Conservation (phyloP, 805 yeast genomes). For the Candida insectalens region DNA sequence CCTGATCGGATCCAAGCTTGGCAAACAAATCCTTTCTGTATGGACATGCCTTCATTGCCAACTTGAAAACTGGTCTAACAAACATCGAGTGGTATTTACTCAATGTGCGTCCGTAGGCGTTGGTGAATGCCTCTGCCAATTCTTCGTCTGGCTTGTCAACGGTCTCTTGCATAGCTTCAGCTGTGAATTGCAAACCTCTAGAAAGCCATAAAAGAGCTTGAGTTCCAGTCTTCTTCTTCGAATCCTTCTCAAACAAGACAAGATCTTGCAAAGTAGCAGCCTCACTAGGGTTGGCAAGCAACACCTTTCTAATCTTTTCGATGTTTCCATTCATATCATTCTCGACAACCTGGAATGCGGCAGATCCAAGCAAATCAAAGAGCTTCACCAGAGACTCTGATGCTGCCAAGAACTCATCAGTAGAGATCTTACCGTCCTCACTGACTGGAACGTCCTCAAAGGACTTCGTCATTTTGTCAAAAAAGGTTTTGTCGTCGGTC, state of each 20-base stretch:
- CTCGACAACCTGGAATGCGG: conserved; percentile 80
- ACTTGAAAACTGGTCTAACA: conserved; percentile 77
- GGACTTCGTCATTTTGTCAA: conserved; percentile 66
- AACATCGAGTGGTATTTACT: conserved; percentile 74
- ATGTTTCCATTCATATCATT: conserved; percentile 85
- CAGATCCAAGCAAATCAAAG: conserved; percentile 75
- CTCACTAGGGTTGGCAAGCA: conserved; percentile 52
- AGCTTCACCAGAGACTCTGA: conserved; percentile 74
- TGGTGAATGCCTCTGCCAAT: conserved; percentile 68
- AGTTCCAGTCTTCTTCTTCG: conserved; percentile 63
- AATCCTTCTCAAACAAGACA: conserved; percentile 60
- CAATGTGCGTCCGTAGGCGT: conserved; percentile 75
- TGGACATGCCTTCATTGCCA: conserved; percentile 94
- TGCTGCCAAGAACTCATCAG: conserved; percentile 73
- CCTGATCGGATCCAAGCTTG: conserved; percentile 72
- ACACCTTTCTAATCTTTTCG: conserved; percentile 58
- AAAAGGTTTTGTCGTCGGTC: too few relatives aligned
- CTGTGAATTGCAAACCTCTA: conserved; percentile 85
- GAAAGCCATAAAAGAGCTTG: conserved; percentile 86
- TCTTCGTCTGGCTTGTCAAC: conserved; percentile 55
- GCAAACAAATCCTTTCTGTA: conserved; percentile 78
- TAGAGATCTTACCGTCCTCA: conserved; percentile 49
- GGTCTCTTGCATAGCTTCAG: conserved; percentile 77
- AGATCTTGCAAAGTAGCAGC: conserved; percentile 69
- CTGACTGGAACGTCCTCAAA: conserved; percentile 65